Conservation (phyloP, 768 basidiomycete genomes). For the Podaxis pistillaris region DNA sequence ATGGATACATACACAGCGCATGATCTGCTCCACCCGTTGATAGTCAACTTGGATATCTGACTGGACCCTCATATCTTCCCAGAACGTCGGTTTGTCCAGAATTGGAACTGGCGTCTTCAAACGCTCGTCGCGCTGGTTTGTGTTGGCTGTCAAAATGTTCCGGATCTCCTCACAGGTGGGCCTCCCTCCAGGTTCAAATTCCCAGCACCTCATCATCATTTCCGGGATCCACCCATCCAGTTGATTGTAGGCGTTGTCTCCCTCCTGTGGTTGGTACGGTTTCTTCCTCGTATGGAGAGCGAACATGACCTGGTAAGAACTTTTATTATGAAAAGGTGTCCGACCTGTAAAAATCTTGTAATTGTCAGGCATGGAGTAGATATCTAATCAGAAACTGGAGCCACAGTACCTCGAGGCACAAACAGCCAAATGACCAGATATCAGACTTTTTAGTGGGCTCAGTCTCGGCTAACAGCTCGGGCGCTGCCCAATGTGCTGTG, state of each 20-base stretch:
- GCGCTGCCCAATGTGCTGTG: conserved; percentile 5
- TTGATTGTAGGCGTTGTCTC: neutral
- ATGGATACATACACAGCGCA: neutral
- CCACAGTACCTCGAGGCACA: neutral
- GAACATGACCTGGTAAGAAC: neutral
- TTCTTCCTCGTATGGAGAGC: neutral
- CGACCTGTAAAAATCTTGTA: neutral
- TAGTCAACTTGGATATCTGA: neutral
- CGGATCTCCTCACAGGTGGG: neutral
- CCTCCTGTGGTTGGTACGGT: neutral
- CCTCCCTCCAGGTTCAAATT: neutral
- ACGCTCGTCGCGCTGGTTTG: neutral
- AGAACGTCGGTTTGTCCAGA: neutral
- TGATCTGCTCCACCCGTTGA: neutral
- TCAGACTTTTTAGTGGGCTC: neutral
- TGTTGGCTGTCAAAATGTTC: neutral
- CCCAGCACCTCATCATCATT: neutral
- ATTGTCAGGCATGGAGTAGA: neutral
- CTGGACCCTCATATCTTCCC: neutral
- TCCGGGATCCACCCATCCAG: neutral
- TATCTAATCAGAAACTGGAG: neutral
- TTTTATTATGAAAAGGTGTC: neutral
- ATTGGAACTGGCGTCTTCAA: neutral
- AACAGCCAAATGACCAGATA: neutral
- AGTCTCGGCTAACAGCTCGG: neutral